Conservation (phyloP, 2,329 filamentous ascomycete genomes). For the Sphaerulina musiva region DNA sequence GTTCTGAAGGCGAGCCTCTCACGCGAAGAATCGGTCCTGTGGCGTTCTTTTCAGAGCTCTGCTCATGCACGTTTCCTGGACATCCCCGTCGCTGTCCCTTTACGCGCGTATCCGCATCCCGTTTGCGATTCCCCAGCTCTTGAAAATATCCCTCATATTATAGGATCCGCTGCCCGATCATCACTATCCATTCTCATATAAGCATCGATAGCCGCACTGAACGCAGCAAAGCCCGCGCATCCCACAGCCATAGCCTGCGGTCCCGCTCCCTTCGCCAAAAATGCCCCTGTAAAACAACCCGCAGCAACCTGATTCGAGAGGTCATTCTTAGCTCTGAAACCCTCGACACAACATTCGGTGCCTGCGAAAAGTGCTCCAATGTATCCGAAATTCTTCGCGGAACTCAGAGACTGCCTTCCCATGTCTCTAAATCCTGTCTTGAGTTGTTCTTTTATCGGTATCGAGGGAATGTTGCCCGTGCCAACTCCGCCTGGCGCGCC, state of each 20-base stretch:
- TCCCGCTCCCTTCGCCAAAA: slow-evolving; percentile 77
- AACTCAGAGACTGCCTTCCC: slow-evolving; percentile 73
- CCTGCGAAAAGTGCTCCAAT: slow-evolving; percentile 87
- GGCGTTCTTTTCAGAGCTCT: no score
- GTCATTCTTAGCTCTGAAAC: slow-evolving; percentile 88
- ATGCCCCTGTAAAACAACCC: slow-evolving; percentile 85
- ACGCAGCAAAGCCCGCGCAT: slow-evolving; percentile 89
- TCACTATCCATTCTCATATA: slow-evolving; percentile 70
- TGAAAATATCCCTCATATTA: slow-evolving; percentile 25
- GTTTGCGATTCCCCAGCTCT: background rate
- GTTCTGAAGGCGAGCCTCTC: no score
- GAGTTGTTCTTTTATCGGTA: slow-evolving; percentile 80
- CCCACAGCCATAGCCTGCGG: slow-evolving; percentile 83
- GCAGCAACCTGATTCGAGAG: slow-evolving; percentile 78
- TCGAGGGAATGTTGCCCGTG: slow-evolving; percentile 43
- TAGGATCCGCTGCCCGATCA: slow-evolving; percentile 33
- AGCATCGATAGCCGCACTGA: slow-evolving; percentile 82
- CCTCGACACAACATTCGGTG: slow-evolving; percentile 94
- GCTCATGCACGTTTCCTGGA: background rate
- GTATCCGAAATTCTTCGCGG: slow-evolving; percentile 90
- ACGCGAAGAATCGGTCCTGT: no score
- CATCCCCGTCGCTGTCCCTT: background rate
- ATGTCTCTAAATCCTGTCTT: slow-evolving; percentile 87
- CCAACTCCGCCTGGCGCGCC: slow-evolving; percentile 20
- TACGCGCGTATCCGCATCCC: background rate